A percentile compares a stretch with the other conserved stretches of the same genome.
Evolutionary conservation across 768 basidiomycete species (phyloP).

Genomic region (Suillus variegatus): DNA sequence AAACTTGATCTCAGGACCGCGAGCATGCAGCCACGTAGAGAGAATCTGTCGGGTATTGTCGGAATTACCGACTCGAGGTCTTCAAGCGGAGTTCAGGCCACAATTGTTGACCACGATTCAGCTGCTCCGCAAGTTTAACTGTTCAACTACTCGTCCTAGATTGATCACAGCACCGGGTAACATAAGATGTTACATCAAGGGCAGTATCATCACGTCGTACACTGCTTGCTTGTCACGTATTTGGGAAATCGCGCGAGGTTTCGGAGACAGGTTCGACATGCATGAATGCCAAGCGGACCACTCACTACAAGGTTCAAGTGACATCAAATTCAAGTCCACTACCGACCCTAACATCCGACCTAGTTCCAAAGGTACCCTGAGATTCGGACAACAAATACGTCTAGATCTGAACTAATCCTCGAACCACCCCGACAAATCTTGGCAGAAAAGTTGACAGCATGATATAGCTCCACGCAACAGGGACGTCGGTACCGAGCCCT

Average conservation of each 20-base stretch:
- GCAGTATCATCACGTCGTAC: too few relatives aligned
- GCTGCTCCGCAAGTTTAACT: too few relatives aligned
- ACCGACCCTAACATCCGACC: neutral
- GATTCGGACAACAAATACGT: neutral
- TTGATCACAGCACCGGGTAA: neutral
- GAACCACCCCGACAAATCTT: neutral
- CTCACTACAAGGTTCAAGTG: neutral
- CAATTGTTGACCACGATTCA: too few relatives aligned
- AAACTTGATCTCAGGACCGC: neutral
- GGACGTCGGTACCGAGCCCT: too few relatives aligned
- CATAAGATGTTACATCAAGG: neutral
- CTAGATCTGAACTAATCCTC: neutral
- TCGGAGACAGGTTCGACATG: neutral
- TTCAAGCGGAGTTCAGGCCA: too few relatives aligned
- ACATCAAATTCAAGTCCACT: too few relatives aligned
- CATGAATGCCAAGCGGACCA: neutral
- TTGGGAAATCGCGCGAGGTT: too few relatives aligned
- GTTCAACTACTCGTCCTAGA: too few relatives aligned
- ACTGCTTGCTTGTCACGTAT: too few relatives aligned
- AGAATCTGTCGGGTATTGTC: neutral
- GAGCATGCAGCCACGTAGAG: neutral
- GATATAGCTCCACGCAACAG: neutral
- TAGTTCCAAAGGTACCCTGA: neutral
- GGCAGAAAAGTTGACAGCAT: neutral
- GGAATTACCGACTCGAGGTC: neutral